A percentile compares a stretch with the other conserved stretches of the same genome.
Evolutionary conservation across 768 basidiomycete species (phyloP).

Genomic region (Sarcodon aspratus): DNA sequence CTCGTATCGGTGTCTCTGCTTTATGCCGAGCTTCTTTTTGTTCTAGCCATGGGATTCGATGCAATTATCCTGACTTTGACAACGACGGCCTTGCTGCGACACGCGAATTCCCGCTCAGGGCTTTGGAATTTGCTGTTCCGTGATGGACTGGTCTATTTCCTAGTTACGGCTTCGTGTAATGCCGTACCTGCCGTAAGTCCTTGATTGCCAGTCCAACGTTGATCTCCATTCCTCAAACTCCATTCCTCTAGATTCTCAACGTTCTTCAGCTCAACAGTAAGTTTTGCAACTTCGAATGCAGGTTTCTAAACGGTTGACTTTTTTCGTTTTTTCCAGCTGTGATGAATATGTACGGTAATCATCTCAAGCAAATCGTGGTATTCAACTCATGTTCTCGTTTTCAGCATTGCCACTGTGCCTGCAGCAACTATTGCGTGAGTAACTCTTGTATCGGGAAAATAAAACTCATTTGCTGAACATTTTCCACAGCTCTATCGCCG

Average conservation of each 20-base stretch:
- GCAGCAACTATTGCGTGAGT: slow-evolving; percentile 2
- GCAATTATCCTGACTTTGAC: slow-evolving; percentile 48
- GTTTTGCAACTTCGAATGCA: slow-evolving; percentile 9
- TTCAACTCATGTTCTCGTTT: slow-evolving; percentile 2
- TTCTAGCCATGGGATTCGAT: slow-evolving; percentile 59
- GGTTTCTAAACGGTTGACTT: slow-evolving; percentile 2
- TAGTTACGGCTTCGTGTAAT: slow-evolving; percentile 55
- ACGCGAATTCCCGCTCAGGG: slow-evolving; percentile 36
- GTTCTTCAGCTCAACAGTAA: slow-evolving; percentile 49
- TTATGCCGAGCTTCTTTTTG: slow-evolving; percentile 1
- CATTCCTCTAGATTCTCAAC: slow-evolving; percentile 34
- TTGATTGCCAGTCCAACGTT: not conserved
- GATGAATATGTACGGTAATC: slow-evolving; percentile 47
- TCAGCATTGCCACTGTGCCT: slow-evolving; percentile 38
- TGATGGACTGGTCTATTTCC: slow-evolving; percentile 64
- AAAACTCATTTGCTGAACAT: not conserved
- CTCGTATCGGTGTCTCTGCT: not conserved
- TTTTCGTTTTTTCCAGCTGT: slow-evolving; percentile 23
- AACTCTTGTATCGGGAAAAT: not conserved
- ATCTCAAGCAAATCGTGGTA: not conserved
- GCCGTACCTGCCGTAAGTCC: slow-evolving; percentile 51
- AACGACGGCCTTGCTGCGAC: slow-evolving; percentile 35
- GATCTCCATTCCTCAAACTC: too few relatives aligned
- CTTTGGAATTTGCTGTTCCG: slow-evolving; percentile 63
- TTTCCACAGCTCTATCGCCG: slow-evolving; percentile 45